Evolutionary conservation across 805 yeast genomes (phyloP).

Genomic region (Metschnikowia anglica): DNA sequence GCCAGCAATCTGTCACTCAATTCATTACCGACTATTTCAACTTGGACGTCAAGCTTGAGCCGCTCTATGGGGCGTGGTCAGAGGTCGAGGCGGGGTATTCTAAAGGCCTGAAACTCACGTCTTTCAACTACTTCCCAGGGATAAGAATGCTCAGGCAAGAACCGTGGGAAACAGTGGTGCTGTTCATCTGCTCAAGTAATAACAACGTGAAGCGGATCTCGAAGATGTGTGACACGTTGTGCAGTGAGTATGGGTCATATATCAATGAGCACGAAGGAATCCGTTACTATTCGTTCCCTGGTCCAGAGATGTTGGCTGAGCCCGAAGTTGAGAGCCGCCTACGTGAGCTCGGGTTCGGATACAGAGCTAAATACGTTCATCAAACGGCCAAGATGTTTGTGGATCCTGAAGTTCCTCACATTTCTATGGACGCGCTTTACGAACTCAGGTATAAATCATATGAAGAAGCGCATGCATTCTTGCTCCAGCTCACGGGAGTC

Average conservation of each 20-base stretch:
- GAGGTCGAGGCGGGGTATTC: slow-evolving; percentile 49
- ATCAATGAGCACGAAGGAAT: slow-evolving; percentile 54
- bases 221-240: slow-evolving; percentile 82
- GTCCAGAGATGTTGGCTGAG: slow-evolving; percentile 48
- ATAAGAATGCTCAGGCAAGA: slow-evolving; percentile 87
- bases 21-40: slow-evolving; percentile 71
- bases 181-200: slow-evolving; percentile 93
- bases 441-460: slow-evolving; percentile 48
- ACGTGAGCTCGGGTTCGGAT: slow-evolving; percentile 73
- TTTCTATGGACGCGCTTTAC: slow-evolving; percentile 37
- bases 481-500: slow-evolving; percentile 76
- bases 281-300: slow-evolving; percentile 72
- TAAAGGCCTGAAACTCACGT: slow-evolving; percentile 29
- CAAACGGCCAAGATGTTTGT: slow-evolving; percentile 65
- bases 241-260: slow-evolving; percentile 64
- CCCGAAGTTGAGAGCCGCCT: slow-evolving; percentile 39
- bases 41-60: slow-evolving; percentile 51
- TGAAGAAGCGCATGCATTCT: slow-evolving; percentile 53
- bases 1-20: slow-evolving; percentile 33
- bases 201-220: slow-evolving; percentile 93
- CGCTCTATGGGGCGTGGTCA: slow-evolving; percentile 64
- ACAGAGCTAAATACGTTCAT: slow-evolving; percentile 84
- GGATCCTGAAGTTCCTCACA: slow-evolving; percentile 36
- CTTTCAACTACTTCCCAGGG: slow-evolving; percentile 53
- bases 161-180: slow-evolving; percentile 92